Evolutionary conservation across 148 eudicot genomes (phyloP).

Genomic region (Chenopodium formosanum): DNA sequence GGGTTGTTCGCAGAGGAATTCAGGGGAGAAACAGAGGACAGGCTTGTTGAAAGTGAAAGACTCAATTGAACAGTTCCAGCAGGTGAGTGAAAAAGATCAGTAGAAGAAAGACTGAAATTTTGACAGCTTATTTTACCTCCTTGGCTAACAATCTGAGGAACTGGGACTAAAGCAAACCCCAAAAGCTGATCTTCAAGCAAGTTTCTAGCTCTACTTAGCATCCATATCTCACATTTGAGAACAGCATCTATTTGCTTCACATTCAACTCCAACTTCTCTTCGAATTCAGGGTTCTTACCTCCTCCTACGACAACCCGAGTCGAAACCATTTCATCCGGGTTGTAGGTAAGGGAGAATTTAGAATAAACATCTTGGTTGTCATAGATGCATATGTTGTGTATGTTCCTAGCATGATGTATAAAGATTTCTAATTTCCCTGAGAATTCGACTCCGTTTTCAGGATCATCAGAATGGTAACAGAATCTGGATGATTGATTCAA

Average conservation of each 20-base stretch:
- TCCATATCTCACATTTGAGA: constrained; percentile 85
- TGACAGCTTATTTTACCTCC: constrained; percentile 47
- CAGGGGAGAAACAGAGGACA: constrained; percentile 22
- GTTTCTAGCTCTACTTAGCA: constrained; percentile 61
- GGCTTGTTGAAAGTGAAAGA: constrained; percentile 34
- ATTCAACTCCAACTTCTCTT: constrained; percentile 48
- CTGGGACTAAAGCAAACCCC: constrained; percentile 71
- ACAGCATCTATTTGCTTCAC: constrained; percentile 50
- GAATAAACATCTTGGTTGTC: constrained; percentile 83
- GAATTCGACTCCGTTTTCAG: constrained; percentile 35
- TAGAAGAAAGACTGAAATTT: constrained; percentile 68
- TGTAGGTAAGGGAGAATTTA: constrained; percentile 79
- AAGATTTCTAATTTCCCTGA: constrained; percentile 59
- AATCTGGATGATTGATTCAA: constrained; percentile 41
- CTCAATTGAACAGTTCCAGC: constrained; percentile 72
- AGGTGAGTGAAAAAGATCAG: constrained; percentile 81
- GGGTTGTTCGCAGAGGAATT: constrained; percentile 17
- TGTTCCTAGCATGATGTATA: constrained; percentile 76
- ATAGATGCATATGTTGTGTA: constrained; percentile 85
- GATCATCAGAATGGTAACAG: constrained; percentile 34
- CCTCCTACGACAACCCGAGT: constrained; percentile 59
- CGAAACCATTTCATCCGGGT: constrained; percentile 63
- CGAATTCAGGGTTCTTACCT: constrained; percentile 77
- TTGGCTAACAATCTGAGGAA: constrained; percentile 41
- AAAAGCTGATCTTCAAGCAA: constrained; percentile 76